Evolutionary conservation across 1,284 basidiomycete genomes (phyloP), one percentile per base, ranked within the genome.

Genomic region (Microbotryum intermedium): DNA sequence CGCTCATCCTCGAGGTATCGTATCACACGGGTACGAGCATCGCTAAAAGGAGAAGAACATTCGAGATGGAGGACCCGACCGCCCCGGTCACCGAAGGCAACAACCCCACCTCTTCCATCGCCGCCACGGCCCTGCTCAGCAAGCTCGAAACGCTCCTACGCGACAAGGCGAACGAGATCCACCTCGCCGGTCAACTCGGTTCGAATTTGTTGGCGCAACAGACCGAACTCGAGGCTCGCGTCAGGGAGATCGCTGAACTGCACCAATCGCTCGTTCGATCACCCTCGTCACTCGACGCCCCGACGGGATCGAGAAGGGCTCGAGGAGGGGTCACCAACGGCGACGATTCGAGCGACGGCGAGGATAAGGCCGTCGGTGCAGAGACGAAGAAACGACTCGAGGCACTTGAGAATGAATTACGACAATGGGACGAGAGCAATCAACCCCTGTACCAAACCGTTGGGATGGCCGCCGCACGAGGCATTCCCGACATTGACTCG

Each of bases 181-280:
- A 90, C 67, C 86, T 90, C 67, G 88, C 90, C 8, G 90, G 87
- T 47, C 85, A 84, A 59, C 84, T 95, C 73, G 91, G 92, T 54
- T 88, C 93, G 76, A 86, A 87, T 74, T 83, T 97, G 68, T 83
- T 94, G 63, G 82, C 84, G 28, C 92, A 95, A 78, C 90, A 90
- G 75, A 84, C 87, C 76, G 89, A 94, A 73, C 82, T 95, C 64
- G 88, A 93, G 76, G 84, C 87, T 69, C 82, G 88, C 50, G 88
- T 95, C 63, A 79, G 82, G 53, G 85, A 86, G 67, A 80, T 95
- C 57, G 84, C 88, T n/a, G 62, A 70, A 28, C 60, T 65, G 16
- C 57, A 57, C 10, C 55, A 61, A 10, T 56, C 60, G 9, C 64
- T 58, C 30, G 62, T 55, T 11, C 48, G 39, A 49, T 55, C 60